Percentiles rank a stretch among this genome's conserved stretches.
Evolutionary conservation across 2,329 filamentous ascomycete species (phyloP).

Genomic region (Acephala macrosclerotiorum): DNA sequence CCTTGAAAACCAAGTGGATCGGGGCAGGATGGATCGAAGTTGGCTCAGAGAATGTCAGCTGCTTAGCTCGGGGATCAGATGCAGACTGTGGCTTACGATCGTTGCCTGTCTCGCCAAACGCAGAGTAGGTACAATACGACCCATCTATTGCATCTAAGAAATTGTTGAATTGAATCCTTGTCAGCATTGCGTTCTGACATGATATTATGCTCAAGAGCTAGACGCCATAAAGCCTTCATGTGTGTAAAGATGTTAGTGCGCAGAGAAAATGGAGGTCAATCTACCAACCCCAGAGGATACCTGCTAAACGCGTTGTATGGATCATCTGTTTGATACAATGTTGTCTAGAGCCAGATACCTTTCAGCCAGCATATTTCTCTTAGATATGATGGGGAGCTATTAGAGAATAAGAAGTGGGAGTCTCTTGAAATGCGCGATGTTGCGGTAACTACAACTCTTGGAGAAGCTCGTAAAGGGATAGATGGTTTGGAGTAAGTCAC

Average conservation of each 20-base stretch:
- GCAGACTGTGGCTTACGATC: constrained; percentile 9
- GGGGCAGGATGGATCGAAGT: constrained; percentile 36
- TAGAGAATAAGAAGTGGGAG: too few relatives aligned
- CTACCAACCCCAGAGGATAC: constrained; percentile 1
- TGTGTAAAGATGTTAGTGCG: too few relatives aligned
- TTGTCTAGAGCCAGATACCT: constrained; percentile 23
- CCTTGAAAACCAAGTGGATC: constrained; percentile 45
- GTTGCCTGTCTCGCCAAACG: constrained; percentile 43
- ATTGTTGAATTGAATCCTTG: constrained; percentile 47
- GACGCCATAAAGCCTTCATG: too few relatives aligned
- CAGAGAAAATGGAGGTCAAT: not conserved
- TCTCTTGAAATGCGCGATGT: too few relatives aligned
- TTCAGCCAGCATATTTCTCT: too few relatives aligned
- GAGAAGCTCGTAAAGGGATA: too few relatives aligned
- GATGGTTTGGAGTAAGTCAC: too few relatives aligned
- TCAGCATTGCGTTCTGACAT: not conserved
- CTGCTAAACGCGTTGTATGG: constrained; percentile 42
- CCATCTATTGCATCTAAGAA: constrained; percentile 55
- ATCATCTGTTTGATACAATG: constrained; percentile 51
- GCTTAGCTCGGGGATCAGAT: not conserved
- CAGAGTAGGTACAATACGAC: constrained; percentile 29
- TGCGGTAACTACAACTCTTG: too few relatives aligned
- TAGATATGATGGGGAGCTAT: too few relatives aligned
- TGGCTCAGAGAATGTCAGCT: not conserved
- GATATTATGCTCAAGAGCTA: not conserved